Percentiles rank a stretch among this genome's conserved stretches.
phyloP scores from a whole-genome alignment of 139 green algal species.

The Tetradesmus obliquus region DNA sequence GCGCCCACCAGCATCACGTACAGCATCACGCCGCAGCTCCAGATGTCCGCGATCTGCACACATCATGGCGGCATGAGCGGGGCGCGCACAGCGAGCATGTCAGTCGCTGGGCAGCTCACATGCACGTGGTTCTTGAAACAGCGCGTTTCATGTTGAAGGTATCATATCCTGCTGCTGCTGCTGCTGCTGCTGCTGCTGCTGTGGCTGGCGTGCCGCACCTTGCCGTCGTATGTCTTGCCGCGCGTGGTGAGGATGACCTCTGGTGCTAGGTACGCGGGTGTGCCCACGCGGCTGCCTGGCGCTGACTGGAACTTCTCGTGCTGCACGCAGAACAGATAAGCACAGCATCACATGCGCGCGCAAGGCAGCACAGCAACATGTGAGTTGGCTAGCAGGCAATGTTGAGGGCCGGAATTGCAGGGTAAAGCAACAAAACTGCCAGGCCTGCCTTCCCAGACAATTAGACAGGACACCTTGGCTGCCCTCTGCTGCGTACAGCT shows the following conservation, averaged over 20 bases:
- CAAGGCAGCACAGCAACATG: neutral
- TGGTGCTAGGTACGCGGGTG: conserved; percentile 95
- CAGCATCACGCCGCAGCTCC: conserved; percentile 98
- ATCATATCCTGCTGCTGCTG: neutral
- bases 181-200: neutral
- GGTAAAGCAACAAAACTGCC: too few species aligned
- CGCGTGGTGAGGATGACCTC: conserved; percentile 90
- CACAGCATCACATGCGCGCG: neutral
- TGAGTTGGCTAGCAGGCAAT: too few species aligned
- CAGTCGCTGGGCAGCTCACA: neutral
- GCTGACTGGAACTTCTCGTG: conserved; percentile 88
- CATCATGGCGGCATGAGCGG: neutral
- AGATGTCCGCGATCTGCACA: conserved; percentile 44
- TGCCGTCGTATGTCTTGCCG: conserved; percentile 87
- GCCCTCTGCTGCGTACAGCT: too few species aligned
- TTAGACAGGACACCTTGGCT: too few species aligned
- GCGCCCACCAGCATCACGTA: conserved; percentile 97
- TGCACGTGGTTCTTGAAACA: neutral
- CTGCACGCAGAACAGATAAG: conserved; percentile 52
- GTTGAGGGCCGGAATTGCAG: too few species aligned
- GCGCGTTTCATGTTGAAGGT: neutral
- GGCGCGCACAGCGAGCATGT: neutral
- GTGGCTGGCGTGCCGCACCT: conserved; percentile 56
- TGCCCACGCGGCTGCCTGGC: conserved; percentile 89
- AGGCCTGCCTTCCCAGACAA: too few species aligned